Evolutionary conservation across 306 rosid genomes (phyloP).

Genomic region (Adenanthera pavonina): DNA sequence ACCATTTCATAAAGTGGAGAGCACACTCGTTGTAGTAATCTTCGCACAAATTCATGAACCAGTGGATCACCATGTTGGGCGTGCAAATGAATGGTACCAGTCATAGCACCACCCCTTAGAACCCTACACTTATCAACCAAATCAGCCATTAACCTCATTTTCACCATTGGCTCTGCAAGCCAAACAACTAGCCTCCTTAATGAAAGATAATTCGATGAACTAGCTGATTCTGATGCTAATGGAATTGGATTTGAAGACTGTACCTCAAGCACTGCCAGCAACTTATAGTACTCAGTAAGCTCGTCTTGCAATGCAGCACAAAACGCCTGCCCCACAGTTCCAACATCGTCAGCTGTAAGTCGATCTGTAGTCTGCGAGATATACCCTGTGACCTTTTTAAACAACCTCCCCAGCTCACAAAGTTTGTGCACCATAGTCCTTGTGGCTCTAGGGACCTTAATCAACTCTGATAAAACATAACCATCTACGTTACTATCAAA

Average conservation of each 20-base stretch:
- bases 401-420: slow-evolving; percentile 86
- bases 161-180: slow-evolving; percentile 94
- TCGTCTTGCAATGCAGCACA: slow-evolving; percentile 96
- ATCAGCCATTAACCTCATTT: slow-evolving; percentile 94
- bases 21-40: slow-evolving; percentile 81
- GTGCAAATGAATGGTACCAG: slow-evolving; percentile 87
- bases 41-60: slow-evolving; percentile 85
- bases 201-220: slow-evolving; percentile 78
- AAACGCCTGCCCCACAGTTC: slow-evolving; percentile 91
- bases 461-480: slow-evolving; percentile 55
- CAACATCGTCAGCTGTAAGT: slow-evolving; percentile 81
- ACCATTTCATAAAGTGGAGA: slow-evolving; percentile 96
- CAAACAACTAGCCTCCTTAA: slow-evolving; percentile 85
- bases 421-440: slow-evolving; percentile 72
- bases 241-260: slow-evolving; percentile 90
- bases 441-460: slow-evolving; percentile 75
- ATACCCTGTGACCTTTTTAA: slow-evolving; percentile 75
- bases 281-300: slow-evolving; percentile 86
- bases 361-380: slow-evolving; percentile 76
- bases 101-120: slow-evolving; percentile 92
- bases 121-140: slow-evolving; percentile 90
- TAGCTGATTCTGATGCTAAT: slow-evolving; percentile 65
- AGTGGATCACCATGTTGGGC: slow-evolving; percentile 96
- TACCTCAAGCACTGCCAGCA: slow-evolving; percentile 84
- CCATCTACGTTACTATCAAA: slow-evolving; percentile 56